These are phyloP conservation scores for Capsicum chinense DNA, from an alignment of 257 asterid species.

Conservation along the genomic window DNA sequence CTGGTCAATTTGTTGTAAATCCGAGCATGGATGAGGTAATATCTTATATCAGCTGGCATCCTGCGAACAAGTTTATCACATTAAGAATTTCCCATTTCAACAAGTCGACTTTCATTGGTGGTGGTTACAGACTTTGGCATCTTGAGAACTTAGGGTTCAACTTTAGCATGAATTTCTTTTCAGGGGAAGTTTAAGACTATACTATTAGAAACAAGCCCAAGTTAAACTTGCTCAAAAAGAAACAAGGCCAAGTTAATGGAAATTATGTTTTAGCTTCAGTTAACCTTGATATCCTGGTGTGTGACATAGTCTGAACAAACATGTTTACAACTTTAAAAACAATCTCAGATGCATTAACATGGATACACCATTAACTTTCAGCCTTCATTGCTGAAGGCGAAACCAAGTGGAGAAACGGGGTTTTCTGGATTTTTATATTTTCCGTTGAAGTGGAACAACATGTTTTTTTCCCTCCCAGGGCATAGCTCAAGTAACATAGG, in stretches of 20 bases:
- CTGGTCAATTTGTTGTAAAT: constrained; percentile 78
- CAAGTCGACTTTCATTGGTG: constrained; percentile 12
- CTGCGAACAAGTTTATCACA: not conserved
- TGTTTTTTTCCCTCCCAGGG: not conserved
- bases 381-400: not conserved
- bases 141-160: not conserved
- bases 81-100: not conserved
- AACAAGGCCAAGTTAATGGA: not conserved
- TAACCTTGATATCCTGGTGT: not conserved
- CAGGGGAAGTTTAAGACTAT: not conserved
- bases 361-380: not conserved
- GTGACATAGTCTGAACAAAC: not conserved
- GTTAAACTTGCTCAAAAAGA: not conserved
- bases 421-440: not conserved
- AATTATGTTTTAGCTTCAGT: constrained; percentile 13
- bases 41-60: not conserved
- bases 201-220: not conserved
- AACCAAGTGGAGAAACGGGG: not conserved
- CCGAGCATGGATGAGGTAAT: constrained; percentile 96
- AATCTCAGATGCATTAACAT: constrained; percentile 2
- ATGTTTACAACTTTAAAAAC: not conserved
- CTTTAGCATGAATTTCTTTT: not conserved
- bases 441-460: not conserved
- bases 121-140: not conserved
- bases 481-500: not conserved